Conservation (phyloP, 2,329 filamentous ascomycete genomes). For the Elsinoe ampelina region DNA sequence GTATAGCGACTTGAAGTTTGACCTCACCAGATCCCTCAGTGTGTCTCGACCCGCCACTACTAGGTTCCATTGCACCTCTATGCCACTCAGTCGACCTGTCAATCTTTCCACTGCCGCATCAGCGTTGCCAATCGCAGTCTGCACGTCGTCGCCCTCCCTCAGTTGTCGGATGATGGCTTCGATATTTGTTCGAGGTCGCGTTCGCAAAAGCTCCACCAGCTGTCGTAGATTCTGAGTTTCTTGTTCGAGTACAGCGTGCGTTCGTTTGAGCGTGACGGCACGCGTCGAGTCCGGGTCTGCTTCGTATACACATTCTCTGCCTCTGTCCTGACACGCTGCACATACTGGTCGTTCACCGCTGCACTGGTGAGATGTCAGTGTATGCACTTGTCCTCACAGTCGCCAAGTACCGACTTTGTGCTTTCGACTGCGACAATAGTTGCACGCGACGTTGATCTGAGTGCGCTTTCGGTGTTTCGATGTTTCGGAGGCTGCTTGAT, state of each 20-base stretch:
- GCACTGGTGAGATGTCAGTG: background rate
- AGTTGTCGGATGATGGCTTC: background rate
- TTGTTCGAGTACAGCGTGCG: background rate
- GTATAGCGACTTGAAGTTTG: background rate
- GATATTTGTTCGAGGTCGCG: background rate
- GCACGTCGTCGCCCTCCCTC: background rate
- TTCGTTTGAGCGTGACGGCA: background rate
- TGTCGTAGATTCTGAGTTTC: background rate
- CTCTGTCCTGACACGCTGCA: background rate
- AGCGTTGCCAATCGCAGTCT: background rate
- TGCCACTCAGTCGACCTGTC: background rate
- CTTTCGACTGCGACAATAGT: background rate
- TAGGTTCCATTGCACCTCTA: background rate
- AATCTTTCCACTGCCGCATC: background rate
- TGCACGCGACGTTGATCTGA: background rate
- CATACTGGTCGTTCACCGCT: background rate
- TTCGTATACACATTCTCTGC: background rate
- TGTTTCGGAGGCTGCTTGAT: background rate
- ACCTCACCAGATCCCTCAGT: background rate
- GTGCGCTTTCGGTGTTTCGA: background rate
- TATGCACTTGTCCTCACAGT: background rate
- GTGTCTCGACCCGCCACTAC: background rate
- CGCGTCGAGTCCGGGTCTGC: background rate
- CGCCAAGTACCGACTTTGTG: background rate
- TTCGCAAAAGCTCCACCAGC: background rate